Conservation (phyloP, 768 basidiomycete species). For the Coprinopsis sp. region DNA sequence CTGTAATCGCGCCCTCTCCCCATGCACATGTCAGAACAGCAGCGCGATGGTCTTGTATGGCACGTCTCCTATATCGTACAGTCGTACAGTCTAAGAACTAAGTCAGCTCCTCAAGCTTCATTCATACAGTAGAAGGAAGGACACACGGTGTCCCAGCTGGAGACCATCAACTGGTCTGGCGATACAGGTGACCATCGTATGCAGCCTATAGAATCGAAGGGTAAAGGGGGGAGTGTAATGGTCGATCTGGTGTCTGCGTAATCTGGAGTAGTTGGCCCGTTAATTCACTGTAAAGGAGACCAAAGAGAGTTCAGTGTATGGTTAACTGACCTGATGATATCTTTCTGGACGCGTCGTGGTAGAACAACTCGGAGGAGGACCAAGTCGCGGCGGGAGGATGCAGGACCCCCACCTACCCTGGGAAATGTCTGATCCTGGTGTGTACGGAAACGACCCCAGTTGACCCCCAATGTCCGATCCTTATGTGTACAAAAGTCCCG, state of each 20-base stretch:
- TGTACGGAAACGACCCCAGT: no score
- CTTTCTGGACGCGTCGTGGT: no score
- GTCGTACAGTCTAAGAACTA: slow-evolving; percentile 30
- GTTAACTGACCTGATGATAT: no score
- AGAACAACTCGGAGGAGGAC: no score
- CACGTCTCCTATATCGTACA: slow-evolving; percentile 56
- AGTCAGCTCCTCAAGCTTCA: not conserved
- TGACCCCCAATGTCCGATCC: no score
- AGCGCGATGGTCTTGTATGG: slow-evolving; percentile 75
- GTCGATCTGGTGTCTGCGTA: not conserved
- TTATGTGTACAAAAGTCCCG: no score
- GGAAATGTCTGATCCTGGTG: no score
- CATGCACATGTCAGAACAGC: slow-evolving; percentile 85
- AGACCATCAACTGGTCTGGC: slow-evolving; percentile 74
- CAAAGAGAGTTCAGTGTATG: no score
- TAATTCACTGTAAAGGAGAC: no score
- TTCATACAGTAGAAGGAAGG: not conserved
- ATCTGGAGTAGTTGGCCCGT: slow-evolving; percentile 5
- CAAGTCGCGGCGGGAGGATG: no score
- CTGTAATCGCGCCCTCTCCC: slow-evolving; percentile 45
- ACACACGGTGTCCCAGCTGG: slow-evolving; percentile 83
- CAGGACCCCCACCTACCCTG: no score
- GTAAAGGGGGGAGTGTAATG: slow-evolving; percentile 45
- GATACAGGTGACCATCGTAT: slow-evolving; percentile 78
- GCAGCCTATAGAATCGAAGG: slow-evolving; percentile 81